These are phyloP conservation scores for Heliamphora pulchella DNA, from an alignment of 179 eudicot genomes.

Conservation along the genomic window DNA sequence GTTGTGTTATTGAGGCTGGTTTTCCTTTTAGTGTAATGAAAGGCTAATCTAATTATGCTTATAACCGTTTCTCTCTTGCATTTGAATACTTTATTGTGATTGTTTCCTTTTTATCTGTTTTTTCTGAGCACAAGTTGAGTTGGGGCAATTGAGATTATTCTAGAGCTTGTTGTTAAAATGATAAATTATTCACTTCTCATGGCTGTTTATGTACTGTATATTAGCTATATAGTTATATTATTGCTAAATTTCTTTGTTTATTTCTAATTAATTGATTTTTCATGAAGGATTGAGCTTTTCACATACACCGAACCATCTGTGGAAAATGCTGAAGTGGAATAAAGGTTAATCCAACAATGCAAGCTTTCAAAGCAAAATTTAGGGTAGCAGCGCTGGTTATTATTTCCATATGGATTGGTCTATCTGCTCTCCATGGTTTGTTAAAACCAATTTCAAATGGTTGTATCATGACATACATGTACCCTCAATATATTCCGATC, in stretches of 20 bases:
- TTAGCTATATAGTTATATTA: slow-evolving; percentile 2
- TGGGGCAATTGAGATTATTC: not conserved
- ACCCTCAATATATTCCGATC: slow-evolving; percentile 88
- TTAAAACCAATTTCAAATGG: slow-evolving; percentile 65
- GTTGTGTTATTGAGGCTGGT: not conserved
- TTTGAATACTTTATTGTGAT: not conserved
- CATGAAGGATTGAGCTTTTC: slow-evolving; percentile 15
- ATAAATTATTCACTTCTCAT: not conserved
- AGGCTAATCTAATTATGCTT: not conserved
- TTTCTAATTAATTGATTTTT: slow-evolving; percentile 1
- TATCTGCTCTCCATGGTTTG: slow-evolving; percentile 51
- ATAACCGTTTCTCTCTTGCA: not conserved
- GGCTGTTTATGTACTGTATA: not conserved
- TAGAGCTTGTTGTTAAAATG: not conserved
- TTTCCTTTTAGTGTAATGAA: not conserved
- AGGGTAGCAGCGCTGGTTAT: slow-evolving; percentile 41
- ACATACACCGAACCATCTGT: not conserved
- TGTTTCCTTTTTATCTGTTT: not conserved
- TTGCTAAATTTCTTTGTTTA: not conserved
- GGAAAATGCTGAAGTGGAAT: slow-evolving; percentile 13
- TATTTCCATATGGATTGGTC: slow-evolving; percentile 36
- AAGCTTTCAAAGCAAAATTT: slow-evolving; percentile 44
- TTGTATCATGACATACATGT: slow-evolving; percentile 94
- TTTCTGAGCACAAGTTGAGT: not conserved
- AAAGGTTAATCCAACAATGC: slow-evolving; percentile 26